Evolutionary conservation across 805 yeast genomes (phyloP).

Genomic region (Candida jianshihensis): DNA sequence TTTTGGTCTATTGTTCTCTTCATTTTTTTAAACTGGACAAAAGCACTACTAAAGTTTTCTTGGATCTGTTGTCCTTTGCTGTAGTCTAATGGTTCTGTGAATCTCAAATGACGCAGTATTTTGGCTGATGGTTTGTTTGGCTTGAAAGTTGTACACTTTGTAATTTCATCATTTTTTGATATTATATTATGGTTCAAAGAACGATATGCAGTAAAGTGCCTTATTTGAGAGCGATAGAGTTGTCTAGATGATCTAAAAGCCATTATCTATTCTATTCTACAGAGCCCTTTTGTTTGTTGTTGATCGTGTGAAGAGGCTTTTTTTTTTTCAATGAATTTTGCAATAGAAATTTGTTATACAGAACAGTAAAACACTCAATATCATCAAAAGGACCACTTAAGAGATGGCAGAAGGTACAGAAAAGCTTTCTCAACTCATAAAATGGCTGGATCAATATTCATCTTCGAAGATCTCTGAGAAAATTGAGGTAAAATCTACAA

Average conservation of each 20-base stretch:
- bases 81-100: conserved; percentile 33
- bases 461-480: conserved; percentile 27
- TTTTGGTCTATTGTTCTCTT: conserved; percentile 40
- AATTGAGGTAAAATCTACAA: conserved; percentile 34
- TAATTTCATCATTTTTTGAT: neutral
- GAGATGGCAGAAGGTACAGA: neutral
- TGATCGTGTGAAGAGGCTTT: neutral
- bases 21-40: conserved; percentile 48
- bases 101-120: conserved; percentile 37
- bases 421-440: neutral
- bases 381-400: neutral
- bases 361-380: neutral
- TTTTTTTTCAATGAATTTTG: too few relatives aligned
- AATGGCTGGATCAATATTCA: neutral
- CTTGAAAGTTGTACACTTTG: conserved; percentile 19
- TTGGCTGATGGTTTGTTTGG: conserved; percentile 29
- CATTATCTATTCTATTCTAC: too few relatives aligned
- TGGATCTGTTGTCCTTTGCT: conserved; percentile 50
- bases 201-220: too few relatives aligned
- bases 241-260: too few relatives aligned
- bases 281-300: too few relatives aligned
- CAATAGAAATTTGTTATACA: too few relatives aligned
- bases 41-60: conserved; percentile 46
- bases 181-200: too few relatives aligned
- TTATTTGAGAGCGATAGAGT: neutral